Evolutionary conservation across 257 asterid genomes (phyloP).

Genomic region (Echites panduratus): DNA sequence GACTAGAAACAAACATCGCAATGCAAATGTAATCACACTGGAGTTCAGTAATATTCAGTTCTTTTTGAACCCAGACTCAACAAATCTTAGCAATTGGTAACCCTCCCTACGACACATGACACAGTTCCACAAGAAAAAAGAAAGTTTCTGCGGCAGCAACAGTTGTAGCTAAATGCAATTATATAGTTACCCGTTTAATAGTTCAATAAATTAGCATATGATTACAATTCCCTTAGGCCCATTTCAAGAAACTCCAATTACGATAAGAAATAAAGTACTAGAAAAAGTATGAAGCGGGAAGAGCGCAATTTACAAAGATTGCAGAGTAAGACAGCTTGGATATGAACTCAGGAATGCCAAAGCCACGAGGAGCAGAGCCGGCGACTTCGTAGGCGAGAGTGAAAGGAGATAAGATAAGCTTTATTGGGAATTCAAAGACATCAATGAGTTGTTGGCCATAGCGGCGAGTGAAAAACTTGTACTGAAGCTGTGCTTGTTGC

Average conservation of each 20-base stretch:
- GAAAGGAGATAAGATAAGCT: slow-evolving; percentile 71
- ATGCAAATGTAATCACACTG: neutral
- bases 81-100: neutral
- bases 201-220: neutral
- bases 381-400: slow-evolving; percentile 84
- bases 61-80: neutral
- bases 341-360: slow-evolving; percentile 83
- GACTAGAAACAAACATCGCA: neutral
- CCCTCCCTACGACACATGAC: neutral
- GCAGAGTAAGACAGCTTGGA: slow-evolving; percentile 87
- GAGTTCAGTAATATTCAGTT: neutral
- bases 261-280: neutral
- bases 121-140: neutral
- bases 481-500: slow-evolving; percentile 45
- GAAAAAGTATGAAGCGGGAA: neutral
- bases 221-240: neutral
- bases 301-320: slow-evolving; percentile 50
- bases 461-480: slow-evolving; percentile 45
- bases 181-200: neutral
- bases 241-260: neutral
- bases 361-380: slow-evolving; percentile 99
- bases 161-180: no score
- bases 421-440: slow-evolving; percentile 69
- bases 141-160: neutral
- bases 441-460: slow-evolving; percentile 67